Base-by-base conservation (phyloP, 352 stramenopile species). In the Hyaloperonospora brassicae region DNA sequence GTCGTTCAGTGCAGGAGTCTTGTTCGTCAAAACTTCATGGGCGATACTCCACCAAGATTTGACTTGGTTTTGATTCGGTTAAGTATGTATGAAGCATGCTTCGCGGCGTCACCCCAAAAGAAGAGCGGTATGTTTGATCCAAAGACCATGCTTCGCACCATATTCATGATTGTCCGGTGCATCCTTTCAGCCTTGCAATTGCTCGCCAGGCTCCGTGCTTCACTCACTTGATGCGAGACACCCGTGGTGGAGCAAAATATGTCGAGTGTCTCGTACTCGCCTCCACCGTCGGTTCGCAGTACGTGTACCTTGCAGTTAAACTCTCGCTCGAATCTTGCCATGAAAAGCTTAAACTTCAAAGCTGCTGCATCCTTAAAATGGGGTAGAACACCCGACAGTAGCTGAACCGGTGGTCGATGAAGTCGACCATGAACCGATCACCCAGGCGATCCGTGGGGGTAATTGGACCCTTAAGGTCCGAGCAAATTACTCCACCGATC, bases 111-210 rank as follows among this genome's bases (percentile, higher is more conserved):
- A 8, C 27, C 27, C 27, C 27, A 31, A 31, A 31, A 31, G 7
- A 31, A 7, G 3, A 31, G 7, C 3, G 27, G 27, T 7, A 31
- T 31, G 27, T 31, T 31, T 31, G 27, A 31, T 7, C 3, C 7
- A n/a, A n/a, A 31, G 7, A 31, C 7, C 27, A 31, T 31, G 27
- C 27, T 31, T 31, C 27, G 27, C 7, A 31, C 68, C 14, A 71
- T 61, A 6, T 70, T 63, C 36, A 12, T 21, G 14, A 42, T 42
- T 13, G 36, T 21, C 3, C 36, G 40, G 40, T 24, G 6, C 14
- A 45, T 45, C 21, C 40, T 14, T 11, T 47, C 17, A 47, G 41
- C 41, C 12, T 47, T 47, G 17, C 22, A 8, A n/a, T 47, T 47
- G 21, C 21, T 31, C 1, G 41, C 41, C 14, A 31, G 41, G 17